These are phyloP conservation scores for Cubamyces lactineus DNA, from an alignment of 768 basidiomycete species.

Conservation along the genomic window DNA sequence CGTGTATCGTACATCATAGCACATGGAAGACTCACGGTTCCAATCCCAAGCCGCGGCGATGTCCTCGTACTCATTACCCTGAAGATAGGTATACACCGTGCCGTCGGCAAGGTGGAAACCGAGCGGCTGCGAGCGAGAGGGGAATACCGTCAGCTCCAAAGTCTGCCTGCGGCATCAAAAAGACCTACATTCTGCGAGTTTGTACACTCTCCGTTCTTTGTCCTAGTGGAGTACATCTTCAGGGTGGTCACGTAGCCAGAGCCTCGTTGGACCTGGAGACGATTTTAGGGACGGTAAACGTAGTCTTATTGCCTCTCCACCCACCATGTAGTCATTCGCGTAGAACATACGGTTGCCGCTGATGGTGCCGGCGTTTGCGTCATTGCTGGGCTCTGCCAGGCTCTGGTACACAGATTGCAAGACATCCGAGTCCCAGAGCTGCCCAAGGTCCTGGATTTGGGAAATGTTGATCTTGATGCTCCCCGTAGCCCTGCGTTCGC, in stretches of 20 bases:
- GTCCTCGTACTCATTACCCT: constrained; percentile 73
- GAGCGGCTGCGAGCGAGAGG: constrained; percentile 43
- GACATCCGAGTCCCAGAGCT: constrained; percentile 51
- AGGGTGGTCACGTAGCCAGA: constrained; percentile 59
- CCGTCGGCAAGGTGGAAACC: constrained; percentile 77
- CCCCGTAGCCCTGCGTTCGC: constrained; percentile 49
- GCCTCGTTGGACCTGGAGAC: constrained; percentile 61
- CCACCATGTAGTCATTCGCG: constrained; percentile 70
- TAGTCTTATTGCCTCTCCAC: constrained; percentile 17
- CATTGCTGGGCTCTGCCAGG: constrained; percentile 40
- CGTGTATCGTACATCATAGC: too few species aligned
- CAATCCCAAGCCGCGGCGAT: constrained; percentile 77
- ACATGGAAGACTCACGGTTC: constrained; percentile 42
- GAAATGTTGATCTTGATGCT: constrained; percentile 62
- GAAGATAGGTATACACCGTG: constrained; percentile 61
- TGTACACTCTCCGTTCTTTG: constrained; percentile 65
- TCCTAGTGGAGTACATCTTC: constrained; percentile 64
- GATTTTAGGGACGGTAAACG: not conserved
- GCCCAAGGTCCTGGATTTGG: constrained; percentile 51
- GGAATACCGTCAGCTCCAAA: not conserved
- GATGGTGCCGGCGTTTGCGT: constrained; percentile 58
- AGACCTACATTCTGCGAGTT: constrained; percentile 60
- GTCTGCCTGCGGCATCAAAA: not conserved
- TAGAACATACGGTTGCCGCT: constrained; percentile 67
- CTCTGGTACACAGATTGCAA: constrained; percentile 44